A percentile compares a stretch with the other conserved stretches of the same genome.
Conservation (phyloP, 1,284 basidiomycete genomes). For the Fomitopsis schrenkii region DNA sequence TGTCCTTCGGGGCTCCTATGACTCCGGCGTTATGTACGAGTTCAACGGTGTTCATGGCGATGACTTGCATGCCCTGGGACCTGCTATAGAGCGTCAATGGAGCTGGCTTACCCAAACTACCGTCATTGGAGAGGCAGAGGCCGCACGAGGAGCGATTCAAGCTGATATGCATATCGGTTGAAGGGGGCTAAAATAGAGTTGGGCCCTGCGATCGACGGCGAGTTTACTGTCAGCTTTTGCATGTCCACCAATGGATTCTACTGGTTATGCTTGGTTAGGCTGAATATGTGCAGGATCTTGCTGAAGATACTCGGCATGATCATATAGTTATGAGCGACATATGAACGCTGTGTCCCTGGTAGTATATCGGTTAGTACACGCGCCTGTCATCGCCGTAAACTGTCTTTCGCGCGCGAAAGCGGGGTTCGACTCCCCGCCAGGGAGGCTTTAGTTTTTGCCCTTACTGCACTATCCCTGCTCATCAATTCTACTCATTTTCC, state of each 20-base stretch:
- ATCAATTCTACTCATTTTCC: neutral
- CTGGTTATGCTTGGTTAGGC: no score
- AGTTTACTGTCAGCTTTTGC: no score
- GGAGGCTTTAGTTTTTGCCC: neutral
- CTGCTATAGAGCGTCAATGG: conserved; percentile 22
- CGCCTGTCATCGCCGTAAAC: conserved; percentile 2
- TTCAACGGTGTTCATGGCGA: conserved; percentile 18
- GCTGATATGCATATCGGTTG: no score
- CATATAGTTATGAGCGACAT: neutral
- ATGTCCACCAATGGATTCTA: no score
- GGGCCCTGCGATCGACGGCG: no score
- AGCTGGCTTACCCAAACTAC: conserved; percentile 21
- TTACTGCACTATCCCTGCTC: neutral
- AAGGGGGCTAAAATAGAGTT: no score
- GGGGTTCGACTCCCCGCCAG: conserved; percentile 20
- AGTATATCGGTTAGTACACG: conserved; percentile 10
- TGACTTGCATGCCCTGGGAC: conserved; percentile 15
- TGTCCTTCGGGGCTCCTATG: conserved; percentile 38
- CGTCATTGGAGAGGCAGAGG: conserved; percentile 17
- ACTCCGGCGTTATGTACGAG: conserved; percentile 37
- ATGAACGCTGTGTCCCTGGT: neutral
- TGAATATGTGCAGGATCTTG: no score
- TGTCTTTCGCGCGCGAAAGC: conserved; percentile 33
- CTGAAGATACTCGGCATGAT: no score
- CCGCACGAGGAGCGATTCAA: conserved; percentile 5